A percentile compares a stretch with the other conserved stretches of the same genome.
Conservation (phyloP, 352 stramenopile genomes). For the Halophytophthora polymorphica region DNA sequence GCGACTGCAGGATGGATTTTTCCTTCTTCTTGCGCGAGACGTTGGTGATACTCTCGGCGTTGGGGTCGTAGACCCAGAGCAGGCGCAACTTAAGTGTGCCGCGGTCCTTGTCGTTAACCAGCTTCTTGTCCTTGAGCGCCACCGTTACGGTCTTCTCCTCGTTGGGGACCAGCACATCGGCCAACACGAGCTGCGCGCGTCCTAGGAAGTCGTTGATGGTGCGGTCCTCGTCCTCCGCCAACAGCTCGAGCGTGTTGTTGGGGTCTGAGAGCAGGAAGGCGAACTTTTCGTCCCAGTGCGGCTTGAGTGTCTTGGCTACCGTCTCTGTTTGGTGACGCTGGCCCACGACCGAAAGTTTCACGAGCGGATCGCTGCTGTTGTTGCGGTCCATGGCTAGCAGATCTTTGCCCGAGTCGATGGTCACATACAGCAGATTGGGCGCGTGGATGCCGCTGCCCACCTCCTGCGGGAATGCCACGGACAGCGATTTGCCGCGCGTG, state of each 20-base stretch:
- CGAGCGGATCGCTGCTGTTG: conserved; percentile 81
- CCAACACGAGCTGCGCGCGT: conserved; percentile 46
- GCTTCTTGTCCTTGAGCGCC: conserved; percentile 53
- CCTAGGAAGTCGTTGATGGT: conserved; percentile 76
- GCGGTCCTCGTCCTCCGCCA: conserved; percentile 64
- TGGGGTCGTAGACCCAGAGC: conserved; percentile 45
- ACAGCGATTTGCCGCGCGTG: conserved; percentile 13
- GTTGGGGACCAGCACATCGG: conserved; percentile 39
- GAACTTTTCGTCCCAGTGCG: conserved; percentile 75
- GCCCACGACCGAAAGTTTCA: conserved; percentile 72
- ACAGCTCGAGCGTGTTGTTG: conserved; percentile 43
- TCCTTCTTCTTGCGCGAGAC: conserved; percentile 44
- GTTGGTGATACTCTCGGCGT: conserved; percentile 41
- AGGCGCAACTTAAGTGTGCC: conserved; percentile 54
- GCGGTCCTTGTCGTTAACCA: conserved; percentile 48
- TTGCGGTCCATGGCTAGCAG: conserved; percentile 80
- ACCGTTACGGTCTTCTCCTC: conserved; percentile 50
- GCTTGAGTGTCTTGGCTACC: conserved; percentile 70
- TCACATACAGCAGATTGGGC: conserved; percentile 68
- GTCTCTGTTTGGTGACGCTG: conserved; percentile 68
- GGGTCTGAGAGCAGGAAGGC: conserved; percentile 52
- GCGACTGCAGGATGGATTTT: conserved; percentile 41
- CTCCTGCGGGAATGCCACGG: conserved; percentile 8
- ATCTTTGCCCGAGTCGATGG: conserved; percentile 67
- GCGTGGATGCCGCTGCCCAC: conserved; percentile 9